Percentiles rank a stretch among this genome's conserved stretches.
Conservation (phyloP, 768 basidiomycete species). For the Hygrophoropsis aurantiaca region DNA sequence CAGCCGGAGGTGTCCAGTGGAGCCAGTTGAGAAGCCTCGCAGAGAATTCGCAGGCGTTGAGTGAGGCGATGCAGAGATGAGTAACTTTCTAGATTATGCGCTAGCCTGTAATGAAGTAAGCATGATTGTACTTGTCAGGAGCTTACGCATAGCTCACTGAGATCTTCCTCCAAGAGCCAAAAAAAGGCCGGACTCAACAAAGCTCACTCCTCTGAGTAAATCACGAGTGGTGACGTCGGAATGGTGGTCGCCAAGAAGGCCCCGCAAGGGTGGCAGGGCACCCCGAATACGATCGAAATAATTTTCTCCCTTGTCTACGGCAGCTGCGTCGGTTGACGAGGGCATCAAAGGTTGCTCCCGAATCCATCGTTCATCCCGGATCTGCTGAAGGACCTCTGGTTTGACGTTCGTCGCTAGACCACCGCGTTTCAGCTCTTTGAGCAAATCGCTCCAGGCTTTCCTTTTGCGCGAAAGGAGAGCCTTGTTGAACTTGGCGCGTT, state of each 20-base stretch:
- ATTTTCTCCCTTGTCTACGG: slow-evolving; percentile 47
- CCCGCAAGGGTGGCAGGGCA: slow-evolving; percentile 65
- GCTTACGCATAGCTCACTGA: slow-evolving; percentile 47
- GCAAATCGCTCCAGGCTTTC: slow-evolving; percentile 86
- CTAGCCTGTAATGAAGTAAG: slow-evolving; percentile 11
- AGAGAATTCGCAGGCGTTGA: slow-evolving; percentile 19
- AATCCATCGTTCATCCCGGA: slow-evolving; percentile 59
- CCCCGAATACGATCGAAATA: slow-evolving; percentile 68
- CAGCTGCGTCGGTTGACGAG: slow-evolving; percentile 15
- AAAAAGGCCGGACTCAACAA: slow-evolving; percentile 77
- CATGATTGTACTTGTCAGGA: slow-evolving; percentile 13
- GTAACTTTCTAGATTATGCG: slow-evolving; percentile 16
- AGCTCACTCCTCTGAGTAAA: slow-evolving; percentile 72
- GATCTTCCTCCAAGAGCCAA: slow-evolving; percentile 62
- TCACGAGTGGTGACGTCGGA: slow-evolving; percentile 85
- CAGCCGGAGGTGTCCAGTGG: slow-evolving; percentile 8
- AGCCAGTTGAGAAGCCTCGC: slow-evolving; percentile 18
- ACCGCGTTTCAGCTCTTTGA: slow-evolving; percentile 81
- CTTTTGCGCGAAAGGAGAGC: slow-evolving; percentile 78
- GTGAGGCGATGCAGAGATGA: slow-evolving; percentile 11
- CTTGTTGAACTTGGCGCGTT: slow-evolving; percentile 64
- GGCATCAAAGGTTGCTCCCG: slow-evolving; percentile 56
- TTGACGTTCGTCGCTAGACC: slow-evolving; percentile 76
- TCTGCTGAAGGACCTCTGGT: slow-evolving; percentile 61
- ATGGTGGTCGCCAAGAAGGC: slow-evolving; percentile 67